Evolutionary conservation across 2,329 filamentous ascomycete species (phyloP).

Genomic region (Fusarium albosuccineum): DNA sequence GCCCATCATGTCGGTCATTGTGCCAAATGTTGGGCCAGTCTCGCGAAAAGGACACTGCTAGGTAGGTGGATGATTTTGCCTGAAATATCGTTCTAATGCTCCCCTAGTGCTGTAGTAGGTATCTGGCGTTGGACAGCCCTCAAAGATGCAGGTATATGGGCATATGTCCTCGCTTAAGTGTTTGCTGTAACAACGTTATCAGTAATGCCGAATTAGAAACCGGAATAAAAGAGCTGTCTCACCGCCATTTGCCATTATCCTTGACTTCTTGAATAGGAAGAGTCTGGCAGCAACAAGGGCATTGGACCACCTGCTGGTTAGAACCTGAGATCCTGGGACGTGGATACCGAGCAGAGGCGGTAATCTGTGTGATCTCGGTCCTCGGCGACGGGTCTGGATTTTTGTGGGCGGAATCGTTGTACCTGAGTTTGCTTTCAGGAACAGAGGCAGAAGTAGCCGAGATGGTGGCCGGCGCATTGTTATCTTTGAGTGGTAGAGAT

Average conservation of each 20-base stretch:
- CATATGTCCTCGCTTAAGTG: background rate
- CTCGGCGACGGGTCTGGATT: background rate
- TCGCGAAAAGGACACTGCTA: background rate
- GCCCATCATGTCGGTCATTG: background rate
- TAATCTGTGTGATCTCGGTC: slow-evolving; percentile 1
- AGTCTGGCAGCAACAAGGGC: background rate
- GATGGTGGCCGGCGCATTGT: background rate
- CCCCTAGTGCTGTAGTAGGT: background rate
- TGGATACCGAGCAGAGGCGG: background rate
- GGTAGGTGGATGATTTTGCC: background rate
- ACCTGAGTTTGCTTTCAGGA: background rate
- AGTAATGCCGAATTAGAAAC: too few species aligned
- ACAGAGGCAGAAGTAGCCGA: background rate
- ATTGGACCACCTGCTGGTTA: background rate
- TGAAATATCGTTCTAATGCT: background rate
- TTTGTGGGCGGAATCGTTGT: background rate
- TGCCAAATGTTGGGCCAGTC: background rate
- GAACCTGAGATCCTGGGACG: background rate
- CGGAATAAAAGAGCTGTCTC: background rate
- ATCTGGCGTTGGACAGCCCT: background rate
- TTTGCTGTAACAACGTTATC: background rate
- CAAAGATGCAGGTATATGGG: background rate
- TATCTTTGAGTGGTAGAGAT: background rate
- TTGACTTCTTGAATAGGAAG: background rate
- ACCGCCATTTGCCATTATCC: background rate